phyloP scores from a whole-genome alignment of 2,329 filamentous ascomycete genomes.

The Aspergillus sp. region DNA sequence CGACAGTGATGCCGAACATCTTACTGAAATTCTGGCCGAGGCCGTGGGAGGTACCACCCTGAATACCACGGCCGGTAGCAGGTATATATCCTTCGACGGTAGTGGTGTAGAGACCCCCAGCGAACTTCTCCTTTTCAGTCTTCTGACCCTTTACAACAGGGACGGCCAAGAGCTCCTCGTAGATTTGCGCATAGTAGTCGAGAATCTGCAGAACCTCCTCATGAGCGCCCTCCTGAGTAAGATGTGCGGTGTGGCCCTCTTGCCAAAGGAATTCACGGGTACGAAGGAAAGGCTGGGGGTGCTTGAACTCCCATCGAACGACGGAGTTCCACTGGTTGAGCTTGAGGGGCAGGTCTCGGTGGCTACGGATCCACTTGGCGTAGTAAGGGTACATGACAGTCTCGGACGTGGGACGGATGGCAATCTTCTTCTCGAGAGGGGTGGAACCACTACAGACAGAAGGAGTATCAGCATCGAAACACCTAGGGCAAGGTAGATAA shows the following conservation, averaged over 20 bases:
- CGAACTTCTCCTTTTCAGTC: constrained; percentile 98
- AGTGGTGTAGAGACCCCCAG: constrained; percentile 93
- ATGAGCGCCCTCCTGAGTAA: constrained; percentile 79
- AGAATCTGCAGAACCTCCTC: constrained; percentile 91
- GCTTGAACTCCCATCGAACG: constrained; percentile 97
- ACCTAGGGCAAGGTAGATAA: constrained; percentile 6
- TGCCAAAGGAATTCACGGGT: constrained; percentile 98
- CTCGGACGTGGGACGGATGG: constrained; percentile 71
- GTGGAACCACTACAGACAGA: constrained; percentile 72
- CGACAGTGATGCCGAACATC: constrained; percentile 98
- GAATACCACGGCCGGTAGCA: constrained; percentile 92
- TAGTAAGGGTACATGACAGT: constrained; percentile 96
- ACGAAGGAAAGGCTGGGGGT: constrained; percentile 80
- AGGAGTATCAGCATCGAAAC: constrained; percentile 9
- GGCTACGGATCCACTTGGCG: constrained; percentile 93
- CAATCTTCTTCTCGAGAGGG: constrained; percentile 81
- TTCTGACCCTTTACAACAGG: constrained; percentile 92
- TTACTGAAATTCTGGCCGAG: constrained; percentile 98
- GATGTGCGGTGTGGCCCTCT: constrained; percentile 90
- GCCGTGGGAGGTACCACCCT: constrained; percentile 92
- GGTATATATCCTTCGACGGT: constrained; percentile 98
- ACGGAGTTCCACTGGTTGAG: constrained; percentile 98
- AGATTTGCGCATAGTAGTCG: constrained; percentile 88
- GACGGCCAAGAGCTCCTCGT: constrained; percentile 90
- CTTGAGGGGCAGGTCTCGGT: constrained; percentile 90